Evolutionary conservation across 495 filamentous ascomycete species (phyloP), one percentile per base, ranked within the genome.

Genomic region (Cryomyces minteri): DNA sequence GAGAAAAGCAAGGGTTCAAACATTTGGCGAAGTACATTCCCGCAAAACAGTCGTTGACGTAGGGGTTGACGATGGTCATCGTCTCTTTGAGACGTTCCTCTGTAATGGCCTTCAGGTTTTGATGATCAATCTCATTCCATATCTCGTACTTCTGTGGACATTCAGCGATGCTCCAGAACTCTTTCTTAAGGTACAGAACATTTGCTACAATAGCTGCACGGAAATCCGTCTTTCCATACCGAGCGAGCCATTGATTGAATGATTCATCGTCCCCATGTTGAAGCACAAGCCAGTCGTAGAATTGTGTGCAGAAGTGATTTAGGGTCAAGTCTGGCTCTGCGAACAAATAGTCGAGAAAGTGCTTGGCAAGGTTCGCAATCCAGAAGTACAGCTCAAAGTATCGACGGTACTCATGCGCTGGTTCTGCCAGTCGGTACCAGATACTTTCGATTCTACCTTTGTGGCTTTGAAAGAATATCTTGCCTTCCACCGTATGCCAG

Each of bases 1-100:
- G 48, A 25, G 18, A 25, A 25, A 25, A 25, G 18, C 18, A 25
- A 25, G 18, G 18, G 1, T 25, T 25, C 18, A 25, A 25, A 14
- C 71, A 58, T 12, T 67, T 56, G 1, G 66, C 71, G 54, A 82
- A 80, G 4, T 70, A 61, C 61, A 82, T 65, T 34, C 76, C 57
- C 7, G 69, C 66, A 50, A 87, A 87, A 45, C 69, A 71, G 14
- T 73, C 55, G 46, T 76, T 69, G 4, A 79, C 69, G 44, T 73
- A 82, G 0, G 77, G 74, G 0, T 82, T 85, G 4, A 83, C 77
- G 5, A 80, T 64, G 0, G 83, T 87, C 32, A 56, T 59, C 14
- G 54, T 43, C 33, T 58, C 48, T 39, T 45, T 29, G 29, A 32
- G 18, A 31, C 12, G 28, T 36, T 52, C 34, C 12, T 29, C 29